Percentiles rank a stretch among this genome's conserved stretches.
phyloP scores from a whole-genome alignment of 2,329 filamentous ascomycete species.

The Colletotrichum somersetense region DNA sequence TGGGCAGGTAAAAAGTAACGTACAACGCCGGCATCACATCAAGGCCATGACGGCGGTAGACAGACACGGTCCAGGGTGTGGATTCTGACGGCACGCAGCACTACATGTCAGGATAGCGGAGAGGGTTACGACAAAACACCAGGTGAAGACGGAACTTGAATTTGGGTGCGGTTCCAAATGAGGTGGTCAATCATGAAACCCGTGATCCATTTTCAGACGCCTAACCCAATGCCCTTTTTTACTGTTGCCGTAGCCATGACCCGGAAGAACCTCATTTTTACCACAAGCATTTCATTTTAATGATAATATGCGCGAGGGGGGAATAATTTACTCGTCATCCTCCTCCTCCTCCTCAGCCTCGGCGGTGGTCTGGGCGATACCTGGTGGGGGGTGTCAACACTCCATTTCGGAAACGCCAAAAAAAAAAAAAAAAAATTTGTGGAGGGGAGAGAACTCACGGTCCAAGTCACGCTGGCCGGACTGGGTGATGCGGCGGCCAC shows the following conservation, averaged over 20 bases:
- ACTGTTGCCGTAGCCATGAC: slow-evolving; percentile 27
- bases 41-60: neutral
- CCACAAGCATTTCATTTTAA: slow-evolving; percentile 21
- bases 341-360: slow-evolving; percentile 79
- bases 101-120: neutral
- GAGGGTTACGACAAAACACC: slow-evolving; percentile 1
- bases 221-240: slow-evolving; percentile 35
- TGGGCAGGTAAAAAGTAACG: too few species aligned
- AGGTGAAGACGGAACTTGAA: slow-evolving; percentile 34
- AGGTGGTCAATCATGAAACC: slow-evolving; percentile 35
- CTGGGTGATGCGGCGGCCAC: slow-evolving; percentile 98
- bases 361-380: slow-evolving; percentile 84
- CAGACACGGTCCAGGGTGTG: too few species aligned
- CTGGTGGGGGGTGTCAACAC: slow-evolving; percentile 46
- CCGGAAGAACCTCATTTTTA: slow-evolving; percentile 28
- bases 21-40: neutral
- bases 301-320: neutral
- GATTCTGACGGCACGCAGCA: neutral
- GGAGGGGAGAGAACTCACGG: slow-evolving; percentile 62
- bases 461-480: slow-evolving; percentile 99
- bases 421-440: neutral
- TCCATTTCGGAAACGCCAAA: neutral
- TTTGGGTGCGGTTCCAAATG: slow-evolving; percentile 28
- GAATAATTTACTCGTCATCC: slow-evolving; percentile 71
- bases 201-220: slow-evolving; percentile 41